These are phyloP conservation scores for Myrica gale DNA, from an alignment of 306 rosid species.

Conservation along the genomic window DNA sequence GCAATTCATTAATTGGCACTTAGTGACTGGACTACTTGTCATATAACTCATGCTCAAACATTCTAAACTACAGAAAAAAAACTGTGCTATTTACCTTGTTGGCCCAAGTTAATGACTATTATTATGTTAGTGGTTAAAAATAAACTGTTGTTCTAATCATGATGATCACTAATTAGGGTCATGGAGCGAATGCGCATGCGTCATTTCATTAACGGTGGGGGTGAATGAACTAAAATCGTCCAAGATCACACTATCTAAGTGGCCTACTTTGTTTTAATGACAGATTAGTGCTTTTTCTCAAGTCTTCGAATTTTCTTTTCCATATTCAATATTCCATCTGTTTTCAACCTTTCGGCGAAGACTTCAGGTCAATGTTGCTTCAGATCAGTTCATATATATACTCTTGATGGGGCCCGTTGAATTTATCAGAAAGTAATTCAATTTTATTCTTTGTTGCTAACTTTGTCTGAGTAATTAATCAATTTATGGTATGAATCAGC, in stretches of 20 bases:
- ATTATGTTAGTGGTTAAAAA: not conserved
- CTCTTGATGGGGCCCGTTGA: not conserved
- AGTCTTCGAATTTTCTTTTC: not conserved
- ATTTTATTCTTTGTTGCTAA: too few relatives aligned
- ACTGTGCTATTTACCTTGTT: not conserved
- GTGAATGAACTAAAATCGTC: not conserved
- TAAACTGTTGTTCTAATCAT: not conserved
- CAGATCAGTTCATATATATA: not conserved
- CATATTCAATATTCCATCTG: not conserved
- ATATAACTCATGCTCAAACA: too few relatives aligned
- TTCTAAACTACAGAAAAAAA: not conserved
- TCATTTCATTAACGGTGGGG: not conserved
- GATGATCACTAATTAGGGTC: not conserved
- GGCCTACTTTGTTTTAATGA: not conserved
- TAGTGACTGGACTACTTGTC: too few relatives aligned
- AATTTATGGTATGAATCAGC: too few relatives aligned
- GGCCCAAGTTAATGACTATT: not conserved
- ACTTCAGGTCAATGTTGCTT: not conserved
- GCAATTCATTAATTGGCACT: too few relatives aligned
- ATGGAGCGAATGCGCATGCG: not conserved
- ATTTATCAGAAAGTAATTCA: not conserved
- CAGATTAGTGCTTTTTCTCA: not conserved
- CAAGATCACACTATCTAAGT: not conserved
- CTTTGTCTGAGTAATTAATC: too few relatives aligned
- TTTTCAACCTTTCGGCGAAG: not conserved